phyloP scores from a whole-genome alignment of 495 filamentous ascomycete genomes.

The Talaromyces nanjingensis region DNA sequence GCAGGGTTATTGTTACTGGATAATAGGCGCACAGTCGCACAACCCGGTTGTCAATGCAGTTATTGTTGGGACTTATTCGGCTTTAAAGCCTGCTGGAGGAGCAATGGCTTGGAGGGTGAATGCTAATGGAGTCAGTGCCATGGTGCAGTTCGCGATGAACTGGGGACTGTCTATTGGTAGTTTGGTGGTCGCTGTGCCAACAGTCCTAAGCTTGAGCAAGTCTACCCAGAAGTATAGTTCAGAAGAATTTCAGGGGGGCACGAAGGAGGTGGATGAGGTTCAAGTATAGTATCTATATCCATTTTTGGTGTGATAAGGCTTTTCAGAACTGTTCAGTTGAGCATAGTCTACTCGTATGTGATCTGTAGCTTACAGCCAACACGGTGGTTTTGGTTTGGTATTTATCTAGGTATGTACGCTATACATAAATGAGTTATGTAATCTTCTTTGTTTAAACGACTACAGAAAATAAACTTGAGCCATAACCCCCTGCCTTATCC shows the following conservation, averaged over 20 bases:
- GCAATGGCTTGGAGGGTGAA: conserved; percentile 78
- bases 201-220: conserved; percentile 33
- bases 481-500: too few species aligned
- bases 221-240: neutral
- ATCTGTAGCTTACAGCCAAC: too few species aligned
- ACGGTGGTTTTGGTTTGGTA: too few species aligned
- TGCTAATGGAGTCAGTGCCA: conserved; percentile 51
- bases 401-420: too few species aligned
- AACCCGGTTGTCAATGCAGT: conserved; percentile 82
- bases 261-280: neutral
- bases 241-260: neutral
- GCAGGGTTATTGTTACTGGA: conserved; percentile 80
- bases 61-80: conserved; percentile 85
- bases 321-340: too few species aligned
- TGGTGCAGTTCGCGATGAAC: conserved; percentile 45
- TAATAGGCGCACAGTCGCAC: conserved; percentile 82
- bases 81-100: conserved; percentile 78
- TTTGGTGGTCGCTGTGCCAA: conserved; percentile 61
- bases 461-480: too few species aligned
- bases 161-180: conserved; percentile 62
- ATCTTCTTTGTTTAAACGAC: too few species aligned
- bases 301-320: too few species aligned
- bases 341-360: too few species aligned
- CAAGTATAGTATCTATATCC: neutral
- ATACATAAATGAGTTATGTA: too few species aligned